Percentiles rank a stretch among this genome's conserved stretches.
These are phyloP conservation scores for Monosporascus cannonballus DNA, from an alignment of 2,329 filamentous ascomycete species.

Conservation along the genomic window DNA sequence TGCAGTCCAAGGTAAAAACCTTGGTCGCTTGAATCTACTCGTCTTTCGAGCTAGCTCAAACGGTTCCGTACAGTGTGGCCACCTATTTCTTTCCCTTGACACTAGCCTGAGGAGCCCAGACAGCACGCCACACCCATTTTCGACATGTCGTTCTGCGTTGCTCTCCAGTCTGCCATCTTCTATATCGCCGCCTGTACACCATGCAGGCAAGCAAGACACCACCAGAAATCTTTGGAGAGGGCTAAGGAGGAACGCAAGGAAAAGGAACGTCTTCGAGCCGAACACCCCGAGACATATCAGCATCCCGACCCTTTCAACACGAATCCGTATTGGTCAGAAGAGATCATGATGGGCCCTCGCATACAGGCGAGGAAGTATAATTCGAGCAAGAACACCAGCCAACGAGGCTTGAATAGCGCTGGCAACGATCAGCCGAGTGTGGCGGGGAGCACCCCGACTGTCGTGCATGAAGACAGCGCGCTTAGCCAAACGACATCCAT, in stretches of 20 bases:
- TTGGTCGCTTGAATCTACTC: too few species aligned
- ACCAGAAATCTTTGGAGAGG: conserved; percentile 63
- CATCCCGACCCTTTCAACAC: conserved; percentile 81
- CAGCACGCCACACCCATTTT: too few species aligned
- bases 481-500: conserved; percentile 28
- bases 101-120: too few species aligned
- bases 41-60: too few species aligned
- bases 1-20: too few species aligned
- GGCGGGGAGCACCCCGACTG: conserved; percentile 25
- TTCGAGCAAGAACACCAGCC: conserved; percentile 50
- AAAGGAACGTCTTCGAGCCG: conserved; percentile 57
- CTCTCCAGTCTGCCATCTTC: conserved; percentile 71
- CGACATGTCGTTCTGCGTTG: conserved; percentile 48
- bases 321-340: conserved; percentile 83
- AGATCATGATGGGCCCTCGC: conserved; percentile 72
- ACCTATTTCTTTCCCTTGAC: too few species aligned
- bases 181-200: conserved; percentile 73
- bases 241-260: conserved; percentile 63
- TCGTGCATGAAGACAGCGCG: conserved; percentile 39
- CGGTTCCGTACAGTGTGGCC: too few species aligned
- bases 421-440: conserved; percentile 45
- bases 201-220: conserved; percentile 66
- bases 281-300: conserved; percentile 68
- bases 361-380: conserved; percentile 51
- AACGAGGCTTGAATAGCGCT: conserved; percentile 53